These are phyloP conservation scores for Starmerella riodocensis DNA, from an alignment of 805 yeast species.

Conservation along the genomic window DNA sequence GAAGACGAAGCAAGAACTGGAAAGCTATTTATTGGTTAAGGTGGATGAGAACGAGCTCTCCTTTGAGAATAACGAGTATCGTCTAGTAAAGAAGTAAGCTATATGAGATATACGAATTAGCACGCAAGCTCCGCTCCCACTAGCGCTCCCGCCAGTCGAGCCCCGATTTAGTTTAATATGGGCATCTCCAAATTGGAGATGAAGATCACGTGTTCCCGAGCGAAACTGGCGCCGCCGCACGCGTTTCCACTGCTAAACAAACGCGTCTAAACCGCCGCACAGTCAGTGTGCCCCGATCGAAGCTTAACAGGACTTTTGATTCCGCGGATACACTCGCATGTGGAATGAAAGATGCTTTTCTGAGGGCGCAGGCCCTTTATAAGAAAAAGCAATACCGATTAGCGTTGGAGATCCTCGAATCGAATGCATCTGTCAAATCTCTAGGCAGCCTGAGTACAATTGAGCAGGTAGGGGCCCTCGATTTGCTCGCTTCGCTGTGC, in stretches of 20 bases:
- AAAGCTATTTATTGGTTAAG: conserved; percentile 32
- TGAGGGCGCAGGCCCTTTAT: conserved; percentile 16
- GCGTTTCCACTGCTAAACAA: too few relatives aligned
- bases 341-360: conserved; percentile 13
- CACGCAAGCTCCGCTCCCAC: not conserved
- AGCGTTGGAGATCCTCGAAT: conserved; percentile 18
- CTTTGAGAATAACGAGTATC: conserved; percentile 28
- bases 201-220: too few relatives aligned
- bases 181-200: too few relatives aligned
- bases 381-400: conserved; percentile 9
- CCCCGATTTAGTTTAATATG: too few relatives aligned
- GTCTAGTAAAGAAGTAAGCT: conserved; percentile 18
- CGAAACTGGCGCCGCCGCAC: too few relatives aligned
- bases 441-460: not conserved
- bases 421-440: conserved; percentile 1
- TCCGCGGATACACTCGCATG: not conserved
- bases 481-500: conserved; percentile 17
- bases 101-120: too few relatives aligned
- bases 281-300: too few relatives aligned
- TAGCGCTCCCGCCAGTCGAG: too few relatives aligned
- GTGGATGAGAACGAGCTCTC: conserved; percentile 35
- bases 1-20: conserved; percentile 32
- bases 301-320: too few relatives aligned
- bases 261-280: too few relatives aligned
- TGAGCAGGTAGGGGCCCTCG: conserved; percentile 9